These are phyloP conservation scores for Plasmopara viticola DNA, from an alignment of 352 stramenopile genomes.

Conservation along the genomic window DNA sequence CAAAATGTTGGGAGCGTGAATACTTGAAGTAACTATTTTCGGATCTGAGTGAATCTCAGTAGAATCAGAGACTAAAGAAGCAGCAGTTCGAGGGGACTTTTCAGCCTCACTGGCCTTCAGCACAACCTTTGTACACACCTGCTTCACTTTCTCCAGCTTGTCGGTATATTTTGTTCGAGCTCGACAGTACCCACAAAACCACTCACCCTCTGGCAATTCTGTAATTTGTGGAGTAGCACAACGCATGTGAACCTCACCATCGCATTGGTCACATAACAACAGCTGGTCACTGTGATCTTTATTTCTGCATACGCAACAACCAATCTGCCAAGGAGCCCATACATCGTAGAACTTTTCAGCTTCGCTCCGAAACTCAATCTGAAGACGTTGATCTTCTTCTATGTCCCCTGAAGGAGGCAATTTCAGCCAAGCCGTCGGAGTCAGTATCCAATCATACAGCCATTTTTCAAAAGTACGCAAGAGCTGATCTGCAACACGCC, in stretches of 20 bases:
- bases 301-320: slow-evolving; percentile 70
- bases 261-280: slow-evolving; percentile 80
- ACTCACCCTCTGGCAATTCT: slow-evolving; percentile 69
- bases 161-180: slow-evolving; percentile 47
- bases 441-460: slow-evolving; percentile 82
- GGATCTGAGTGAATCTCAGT: slow-evolving; percentile 2
- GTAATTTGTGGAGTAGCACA: slow-evolving; percentile 68
- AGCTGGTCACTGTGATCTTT: slow-evolving; percentile 75
- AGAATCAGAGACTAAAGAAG: slow-evolving; percentile 1
- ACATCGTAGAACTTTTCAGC: slow-evolving; percentile 58
- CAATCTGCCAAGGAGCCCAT: slow-evolving; percentile 73
- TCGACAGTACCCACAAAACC: slow-evolving; percentile 74
- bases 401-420: slow-evolving; percentile 42
- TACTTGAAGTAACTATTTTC: slow-evolving; percentile 6
- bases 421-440: slow-evolving; percentile 74
- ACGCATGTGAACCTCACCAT: slow-evolving; percentile 84
- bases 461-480: slow-evolving; percentile 81
- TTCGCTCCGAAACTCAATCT: slow-evolving; percentile 56
- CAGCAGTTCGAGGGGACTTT: slow-evolving; percentile 2
- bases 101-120: slow-evolving; percentile 2
- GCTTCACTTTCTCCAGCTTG: slow-evolving; percentile 19
- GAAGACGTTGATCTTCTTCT: slow-evolving; percentile 39
- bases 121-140: slow-evolving; percentile 9
- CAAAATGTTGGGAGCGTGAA: slow-evolving; percentile 47
- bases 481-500: slow-evolving; percentile 58